Base-by-base conservation (phyloP, 805 yeast genomes). In the Teunomyces gatunensis region DNA sequence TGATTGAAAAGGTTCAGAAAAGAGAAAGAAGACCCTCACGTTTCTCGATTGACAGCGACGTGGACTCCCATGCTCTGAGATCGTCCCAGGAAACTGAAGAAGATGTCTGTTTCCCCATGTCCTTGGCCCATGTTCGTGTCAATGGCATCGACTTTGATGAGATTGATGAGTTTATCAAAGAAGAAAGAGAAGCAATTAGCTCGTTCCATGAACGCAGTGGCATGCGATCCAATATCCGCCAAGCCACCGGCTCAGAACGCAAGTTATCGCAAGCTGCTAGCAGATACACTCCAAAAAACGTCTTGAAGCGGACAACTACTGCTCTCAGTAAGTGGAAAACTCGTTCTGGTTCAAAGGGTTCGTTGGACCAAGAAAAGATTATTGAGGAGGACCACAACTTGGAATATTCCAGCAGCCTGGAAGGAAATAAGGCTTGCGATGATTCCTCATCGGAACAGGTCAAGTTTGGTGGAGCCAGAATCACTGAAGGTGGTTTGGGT, bases 101-200 rank as follows among this genome's bases (percentile, higher is more conserved):
- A 62, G 98, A 92, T 77, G 99, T 92, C 39, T 92, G 98, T 74
- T 91, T 91, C 68, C 98, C 98, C 2, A 85, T 89, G 89, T 97
- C 98, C 2, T 85, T 89, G 89, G 85, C 85, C 50, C 77, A 73
- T 51, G 69, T 73, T 23, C 63, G 75, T 45, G 71, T 80, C 37
- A 83, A 83, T 50, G 97, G 96, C 13, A 88, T 94, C 55, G 96
- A 92, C 66, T 89, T 92, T 59, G 89, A 83, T 59, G 97, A 90
- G 59, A 79, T 92, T 54, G 96, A 89, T 49, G 94, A 87, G 55
- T 89, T 86, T 60, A 82, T 86, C 39, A 73, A 74, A 45, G 85
- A 80, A 47, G 84, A 81, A 55, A 69, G 83, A 49, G 79, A 74
- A 48, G 79, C 79, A 57, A 75, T 58, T 35, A 40, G 46, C 10